Percentiles rank a stretch among this genome's conserved stretches.
Evolutionary conservation across 2,329 filamentous ascomycete species (phyloP).

Genomic region (Penicillium palitans): DNA sequence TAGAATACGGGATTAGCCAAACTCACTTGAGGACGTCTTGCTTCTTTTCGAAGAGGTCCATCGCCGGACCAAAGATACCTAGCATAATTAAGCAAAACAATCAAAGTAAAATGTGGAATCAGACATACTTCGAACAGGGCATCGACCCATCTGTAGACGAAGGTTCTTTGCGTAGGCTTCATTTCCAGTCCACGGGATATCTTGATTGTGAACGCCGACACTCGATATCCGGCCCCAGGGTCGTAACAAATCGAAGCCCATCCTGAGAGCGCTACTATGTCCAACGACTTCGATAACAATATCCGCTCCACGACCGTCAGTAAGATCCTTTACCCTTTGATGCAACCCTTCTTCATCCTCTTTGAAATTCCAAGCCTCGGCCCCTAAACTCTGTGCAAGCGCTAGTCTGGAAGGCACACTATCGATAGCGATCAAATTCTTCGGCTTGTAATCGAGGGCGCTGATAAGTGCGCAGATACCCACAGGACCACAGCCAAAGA

Average conservation of each 20-base stretch:
- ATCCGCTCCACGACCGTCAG: conserved; percentile 77
- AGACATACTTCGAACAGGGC: conserved; percentile 56
- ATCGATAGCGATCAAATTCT: conserved; percentile 74
- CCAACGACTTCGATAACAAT: conserved; percentile 78
- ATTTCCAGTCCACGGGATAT: conserved; percentile 65
- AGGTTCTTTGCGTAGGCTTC: conserved; percentile 69
- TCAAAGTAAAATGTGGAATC: background rate
- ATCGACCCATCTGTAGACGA: conserved; percentile 71
- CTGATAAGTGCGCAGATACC: conserved; percentile 80
- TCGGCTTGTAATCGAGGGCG: conserved; percentile 68
- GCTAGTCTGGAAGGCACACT: conserved; percentile 71
- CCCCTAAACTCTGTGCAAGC: conserved; percentile 69
- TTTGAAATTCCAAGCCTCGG: conserved; percentile 76
- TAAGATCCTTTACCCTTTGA: conserved; percentile 64
- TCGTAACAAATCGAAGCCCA: conserved; percentile 69
- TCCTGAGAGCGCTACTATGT: conserved; percentile 64
- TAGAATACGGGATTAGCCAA: background rate
- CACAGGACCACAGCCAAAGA: conserved; percentile 80
- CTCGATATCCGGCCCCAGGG: conserved; percentile 71
- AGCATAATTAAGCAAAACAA: background rate
- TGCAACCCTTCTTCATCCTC: conserved; percentile 61
- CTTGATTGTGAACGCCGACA: conserved; percentile 71
- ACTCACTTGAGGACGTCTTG: conserved; percentile 64
- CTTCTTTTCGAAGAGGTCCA: conserved; percentile 62
- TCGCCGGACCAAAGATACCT: conserved; percentile 62